A percentile compares a stretch with the other conserved stretches of the same genome.
Conservation (phyloP, 139 green algal species). For the Coelastrella sp. region DNA sequence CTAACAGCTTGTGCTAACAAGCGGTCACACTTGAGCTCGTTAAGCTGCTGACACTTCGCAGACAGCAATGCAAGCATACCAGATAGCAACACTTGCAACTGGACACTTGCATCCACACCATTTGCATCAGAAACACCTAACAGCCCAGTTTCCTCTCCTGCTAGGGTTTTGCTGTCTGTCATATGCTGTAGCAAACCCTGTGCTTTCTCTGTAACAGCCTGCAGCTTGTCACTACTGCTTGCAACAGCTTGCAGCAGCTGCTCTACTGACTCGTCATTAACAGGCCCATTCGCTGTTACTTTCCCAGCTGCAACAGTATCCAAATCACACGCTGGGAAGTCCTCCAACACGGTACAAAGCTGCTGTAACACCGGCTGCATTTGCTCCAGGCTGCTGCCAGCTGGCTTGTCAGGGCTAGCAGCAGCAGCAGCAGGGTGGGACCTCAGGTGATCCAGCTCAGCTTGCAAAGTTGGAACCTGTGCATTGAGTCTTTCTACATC, state of each 20-base stretch:
- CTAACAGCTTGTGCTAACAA: conserved; percentile 32
- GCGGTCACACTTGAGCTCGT: conserved; percentile 43
- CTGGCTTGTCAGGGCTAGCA: background rate
- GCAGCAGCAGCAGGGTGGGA: background rate
- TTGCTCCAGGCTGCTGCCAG: background rate
- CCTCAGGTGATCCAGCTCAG: background rate
- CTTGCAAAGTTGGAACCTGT: background rate
- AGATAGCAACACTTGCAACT: conserved; percentile 42
- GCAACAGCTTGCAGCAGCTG: conserved; percentile 34
- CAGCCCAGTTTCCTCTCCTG: no score
- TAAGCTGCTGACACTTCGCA: conserved; percentile 41
- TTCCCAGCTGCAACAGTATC: conserved; percentile 5
- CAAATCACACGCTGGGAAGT: conserved; percentile 39
- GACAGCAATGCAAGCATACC: conserved; percentile 36
- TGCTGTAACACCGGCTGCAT: conserved; percentile 9
- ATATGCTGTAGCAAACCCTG: conserved; percentile 36
- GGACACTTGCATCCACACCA: background rate
- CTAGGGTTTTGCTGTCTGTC: background rate
- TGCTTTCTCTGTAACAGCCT: conserved; percentile 7
- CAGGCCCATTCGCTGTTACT: background rate
- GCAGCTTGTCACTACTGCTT: conserved; percentile 24
- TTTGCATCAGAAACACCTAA: background rate
- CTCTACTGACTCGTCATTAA: conserved; percentile 31
- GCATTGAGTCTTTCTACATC: conserved; percentile 40
- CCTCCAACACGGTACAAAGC: conserved; percentile 2